Conservation (phyloP, 2,329 filamentous ascomycete genomes). For the Neonectria faginata region DNA sequence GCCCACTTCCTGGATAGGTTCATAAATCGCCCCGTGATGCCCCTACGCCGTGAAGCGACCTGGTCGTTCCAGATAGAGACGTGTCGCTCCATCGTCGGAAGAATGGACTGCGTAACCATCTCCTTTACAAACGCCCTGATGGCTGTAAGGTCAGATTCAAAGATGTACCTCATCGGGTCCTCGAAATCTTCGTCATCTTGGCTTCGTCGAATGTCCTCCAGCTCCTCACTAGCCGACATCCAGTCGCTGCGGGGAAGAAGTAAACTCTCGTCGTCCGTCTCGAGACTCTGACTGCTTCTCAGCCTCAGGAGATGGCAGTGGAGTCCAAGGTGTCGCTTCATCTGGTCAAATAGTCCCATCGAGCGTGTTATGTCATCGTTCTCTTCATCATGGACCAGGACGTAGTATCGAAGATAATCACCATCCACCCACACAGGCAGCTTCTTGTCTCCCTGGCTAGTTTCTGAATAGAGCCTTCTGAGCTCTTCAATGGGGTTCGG, state of each 20-base stretch:
- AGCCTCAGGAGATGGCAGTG: conserved; percentile 93
- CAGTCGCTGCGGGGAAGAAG: conserved; percentile 86
- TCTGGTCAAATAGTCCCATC: conserved; percentile 92
- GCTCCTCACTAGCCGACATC: conserved; percentile 88
- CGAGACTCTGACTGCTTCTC: conserved; percentile 84
- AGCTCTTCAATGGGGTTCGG: conserved; percentile 87
- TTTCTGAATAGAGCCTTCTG: conserved; percentile 83
- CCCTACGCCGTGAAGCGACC: conserved; percentile 88
- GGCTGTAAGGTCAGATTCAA: conserved; percentile 90
- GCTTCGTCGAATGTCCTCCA: conserved; percentile 77
- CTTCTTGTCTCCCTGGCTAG: conserved; percentile 78
- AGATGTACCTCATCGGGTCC: conserved; percentile 81
- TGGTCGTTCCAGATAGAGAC: conserved; percentile 97
- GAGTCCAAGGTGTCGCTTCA: conserved; percentile 98
- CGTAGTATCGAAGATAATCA: conserved; percentile 95
- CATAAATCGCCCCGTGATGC: conserved; percentile 93
- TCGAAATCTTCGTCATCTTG: conserved; percentile 77
- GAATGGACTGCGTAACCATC: conserved; percentile 92
- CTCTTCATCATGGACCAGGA: conserved; percentile 96
- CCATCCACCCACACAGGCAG: conserved; percentile 89
- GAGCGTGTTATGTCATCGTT: conserved; percentile 91
- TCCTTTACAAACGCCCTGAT: conserved; percentile 92
- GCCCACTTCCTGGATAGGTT: conserved; percentile 92
- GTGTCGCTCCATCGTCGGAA: conserved; percentile 95
- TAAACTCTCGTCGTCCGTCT: conserved; percentile 91